phyloP scores from a whole-genome alignment of 2,329 filamentous ascomycete genomes.

The Mollisia scopiformis region DNA sequence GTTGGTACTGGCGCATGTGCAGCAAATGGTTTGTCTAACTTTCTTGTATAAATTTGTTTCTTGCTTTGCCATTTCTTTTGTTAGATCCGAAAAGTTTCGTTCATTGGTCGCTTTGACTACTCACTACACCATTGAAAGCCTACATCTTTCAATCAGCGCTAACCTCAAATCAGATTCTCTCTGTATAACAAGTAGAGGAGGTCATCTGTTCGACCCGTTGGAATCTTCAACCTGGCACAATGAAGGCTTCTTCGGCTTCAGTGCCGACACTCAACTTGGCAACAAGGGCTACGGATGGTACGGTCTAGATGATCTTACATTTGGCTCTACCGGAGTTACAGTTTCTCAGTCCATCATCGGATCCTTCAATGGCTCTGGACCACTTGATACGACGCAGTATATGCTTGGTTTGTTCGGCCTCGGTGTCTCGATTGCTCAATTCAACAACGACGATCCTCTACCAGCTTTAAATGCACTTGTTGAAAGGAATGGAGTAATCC shows the following conservation, averaged over 20 bases:
- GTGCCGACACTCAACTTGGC: conserved; percentile 60
- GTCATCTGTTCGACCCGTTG: conserved; percentile 52
- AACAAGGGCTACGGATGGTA: conserved; percentile 65
- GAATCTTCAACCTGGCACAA: conserved; percentile 58
- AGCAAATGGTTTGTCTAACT: conserved; percentile 28
- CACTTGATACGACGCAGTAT: conserved; percentile 58
- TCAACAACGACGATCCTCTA: conserved; percentile 51
- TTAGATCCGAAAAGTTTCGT: background rate
- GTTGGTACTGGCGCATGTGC: conserved; percentile 61
- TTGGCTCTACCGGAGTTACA: conserved; percentile 37
- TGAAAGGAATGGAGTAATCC: conserved; percentile 60
- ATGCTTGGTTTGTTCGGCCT: conserved; percentile 59
- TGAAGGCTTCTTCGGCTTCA: conserved; percentile 47
- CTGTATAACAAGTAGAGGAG: conserved; percentile 61
- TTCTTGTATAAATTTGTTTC: background rate
- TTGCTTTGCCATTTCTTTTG: background rate
- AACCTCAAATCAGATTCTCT: conserved; percentile 43
- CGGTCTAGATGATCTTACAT: conserved; percentile 50
- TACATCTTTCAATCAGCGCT: background rate
- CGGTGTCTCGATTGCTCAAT: conserved; percentile 57
- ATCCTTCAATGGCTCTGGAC: conserved; percentile 43
- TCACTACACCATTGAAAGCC: background rate
- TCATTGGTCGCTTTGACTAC: background rate
- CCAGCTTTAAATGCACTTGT: conserved; percentile 60
- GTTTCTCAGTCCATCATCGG: conserved; percentile 41